Conservation (phyloP, 805 yeast species). For the Suhomyces tanzawaensis region DNA sequence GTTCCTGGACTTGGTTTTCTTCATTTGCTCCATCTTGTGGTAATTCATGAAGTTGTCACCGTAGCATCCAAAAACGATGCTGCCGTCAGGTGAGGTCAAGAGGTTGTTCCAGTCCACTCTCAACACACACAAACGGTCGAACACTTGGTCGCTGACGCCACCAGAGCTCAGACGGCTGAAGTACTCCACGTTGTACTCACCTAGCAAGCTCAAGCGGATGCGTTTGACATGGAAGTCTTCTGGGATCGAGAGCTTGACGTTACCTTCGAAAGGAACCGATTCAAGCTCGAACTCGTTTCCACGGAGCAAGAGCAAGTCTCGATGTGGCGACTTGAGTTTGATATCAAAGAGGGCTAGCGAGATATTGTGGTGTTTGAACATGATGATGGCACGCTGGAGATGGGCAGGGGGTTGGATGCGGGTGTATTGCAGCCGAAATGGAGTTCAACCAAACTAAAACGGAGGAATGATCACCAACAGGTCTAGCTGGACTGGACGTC, state of each 20-base stretch:
- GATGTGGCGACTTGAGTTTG: constrained; percentile 37
- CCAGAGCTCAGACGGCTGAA: constrained; percentile 32
- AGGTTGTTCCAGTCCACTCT: constrained; percentile 50
- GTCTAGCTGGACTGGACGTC: too few species aligned
- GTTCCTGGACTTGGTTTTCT: constrained; percentile 8
- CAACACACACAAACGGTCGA: constrained; percentile 39
- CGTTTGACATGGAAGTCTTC: constrained; percentile 40
- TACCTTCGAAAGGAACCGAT: constrained; percentile 43
- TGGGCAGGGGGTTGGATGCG: too few species aligned
- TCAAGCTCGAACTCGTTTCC: constrained; percentile 48
- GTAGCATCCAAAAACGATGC: constrained; percentile 38
- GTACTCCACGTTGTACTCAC: constrained; percentile 44
- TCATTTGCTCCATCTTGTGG: constrained; percentile 20
- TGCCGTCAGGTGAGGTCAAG: constrained; percentile 38
- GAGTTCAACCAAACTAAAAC: too few species aligned
- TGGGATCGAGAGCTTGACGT: constrained; percentile 45
- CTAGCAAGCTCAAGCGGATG: constrained; percentile 39
- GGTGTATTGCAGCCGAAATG: too few species aligned
- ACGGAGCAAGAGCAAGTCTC: constrained; percentile 40
- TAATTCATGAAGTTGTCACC: constrained; percentile 32
- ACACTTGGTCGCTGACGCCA: constrained; percentile 29
- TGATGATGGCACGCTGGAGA: constrained; percentile 5
- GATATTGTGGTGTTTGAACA: constrained; percentile 21
- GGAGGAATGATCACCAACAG: too few species aligned
- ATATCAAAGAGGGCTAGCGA: constrained; percentile 37